Conservation (phyloP, 2,329 filamentous ascomycete genomes). For the Ascomycota sp. region DNA sequence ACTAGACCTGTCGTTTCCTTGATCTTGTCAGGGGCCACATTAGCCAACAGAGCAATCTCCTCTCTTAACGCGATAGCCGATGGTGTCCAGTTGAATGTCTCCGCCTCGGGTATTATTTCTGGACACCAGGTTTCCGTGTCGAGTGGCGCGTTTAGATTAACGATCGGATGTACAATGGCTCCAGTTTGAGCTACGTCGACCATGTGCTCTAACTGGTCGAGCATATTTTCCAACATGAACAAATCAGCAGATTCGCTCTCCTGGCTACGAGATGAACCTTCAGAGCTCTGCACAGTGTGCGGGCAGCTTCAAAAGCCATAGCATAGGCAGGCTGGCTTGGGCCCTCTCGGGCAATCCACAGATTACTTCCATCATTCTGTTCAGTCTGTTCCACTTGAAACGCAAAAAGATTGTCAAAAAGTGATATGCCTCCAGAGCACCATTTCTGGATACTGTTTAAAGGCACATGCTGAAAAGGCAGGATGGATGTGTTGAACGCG, state of each 20-base stretch:
- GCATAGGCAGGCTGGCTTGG: slow-evolving; percentile 44
- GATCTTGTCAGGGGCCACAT: slow-evolving; percentile 28
- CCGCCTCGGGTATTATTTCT: neutral
- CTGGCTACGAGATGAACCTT: slow-evolving; percentile 40
- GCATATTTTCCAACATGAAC: slow-evolving; percentile 11
- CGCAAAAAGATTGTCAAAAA: slow-evolving; percentile 70
- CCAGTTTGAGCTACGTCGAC: slow-evolving; percentile 3
- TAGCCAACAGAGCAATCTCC: slow-evolving; percentile 43
- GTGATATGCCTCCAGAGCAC: slow-evolving; percentile 35
- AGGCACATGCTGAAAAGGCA: slow-evolving; percentile 54
- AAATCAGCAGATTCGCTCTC: slow-evolving; percentile 14
- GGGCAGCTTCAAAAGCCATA: slow-evolving; percentile 53
- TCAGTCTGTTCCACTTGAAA: slow-evolving; percentile 39
- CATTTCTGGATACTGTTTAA: slow-evolving; percentile 67
- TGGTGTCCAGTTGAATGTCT: slow-evolving; percentile 35
- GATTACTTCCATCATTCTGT: slow-evolving; percentile 7
- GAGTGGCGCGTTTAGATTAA: too few relatives aligned
- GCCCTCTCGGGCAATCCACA: slow-evolving; percentile 36
- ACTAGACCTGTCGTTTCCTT: slow-evolving; percentile 45
- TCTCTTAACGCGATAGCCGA: slow-evolving; percentile 31
- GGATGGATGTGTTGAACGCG: slow-evolving; percentile 42
- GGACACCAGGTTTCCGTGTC: neutral
- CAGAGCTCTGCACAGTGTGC: slow-evolving; percentile 26
- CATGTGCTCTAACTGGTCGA: slow-evolving; percentile 18
- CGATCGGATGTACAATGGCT: slow-evolving; percentile 1